Percentiles rank a stretch among this genome's conserved stretches.
These are phyloP conservation scores for Nothomitra cinnamomea DNA, from an alignment of 2,329 filamentous ascomycete species.

Conservation along the genomic window DNA sequence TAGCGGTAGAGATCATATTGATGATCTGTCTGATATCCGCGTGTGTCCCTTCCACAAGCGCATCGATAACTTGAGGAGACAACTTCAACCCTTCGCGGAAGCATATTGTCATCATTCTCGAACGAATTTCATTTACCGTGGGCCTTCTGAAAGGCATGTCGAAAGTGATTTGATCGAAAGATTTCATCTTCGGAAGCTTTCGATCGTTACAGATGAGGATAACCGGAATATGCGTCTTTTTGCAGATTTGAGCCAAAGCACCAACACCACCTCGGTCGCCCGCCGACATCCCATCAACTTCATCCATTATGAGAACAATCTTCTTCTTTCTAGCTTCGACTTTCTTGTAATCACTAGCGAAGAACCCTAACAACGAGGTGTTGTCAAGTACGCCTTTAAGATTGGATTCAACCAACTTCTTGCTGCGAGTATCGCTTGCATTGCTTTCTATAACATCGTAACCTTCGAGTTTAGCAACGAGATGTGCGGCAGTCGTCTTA, in stretches of 20 bases:
- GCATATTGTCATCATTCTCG: conserved; percentile 86
- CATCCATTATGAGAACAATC: conserved; percentile 93
- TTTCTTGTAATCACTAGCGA: conserved; percentile 65
- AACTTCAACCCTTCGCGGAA: conserved; percentile 82
- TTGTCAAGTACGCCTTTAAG: conserved; percentile 87
- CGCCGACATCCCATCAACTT: conserved; percentile 97
- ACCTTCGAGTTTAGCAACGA: conserved; percentile 81
- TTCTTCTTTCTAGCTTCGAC: conserved; percentile 77
- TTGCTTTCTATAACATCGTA: conserved; percentile 93
- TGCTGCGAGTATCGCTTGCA: conserved; percentile 88
- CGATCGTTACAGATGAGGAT: conserved; percentile 98
- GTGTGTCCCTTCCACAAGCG: conserved; percentile 85
- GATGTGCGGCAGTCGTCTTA: conserved; percentile 91
- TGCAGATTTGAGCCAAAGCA: conserved; percentile 84
- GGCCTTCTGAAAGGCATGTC: conserved; percentile 81
- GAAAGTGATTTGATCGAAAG: conserved; percentile 73
- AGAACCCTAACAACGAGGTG: conserved; percentile 80
- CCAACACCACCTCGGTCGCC: conserved; percentile 93
- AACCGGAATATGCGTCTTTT: conserved; percentile 84
- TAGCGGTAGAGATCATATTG: conserved; percentile 94
- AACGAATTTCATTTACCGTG: conserved; percentile 78
- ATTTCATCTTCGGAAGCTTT: conserved; percentile 89
- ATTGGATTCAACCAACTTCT: conserved; percentile 80
- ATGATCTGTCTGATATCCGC: conserved; percentile 96
- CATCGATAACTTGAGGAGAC: conserved; percentile 67